A percentile compares a stretch with the other conserved stretches of the same genome.
Conservation (phyloP, 495 filamentous ascomycete species). For the Trichoderma parareesei region DNA sequence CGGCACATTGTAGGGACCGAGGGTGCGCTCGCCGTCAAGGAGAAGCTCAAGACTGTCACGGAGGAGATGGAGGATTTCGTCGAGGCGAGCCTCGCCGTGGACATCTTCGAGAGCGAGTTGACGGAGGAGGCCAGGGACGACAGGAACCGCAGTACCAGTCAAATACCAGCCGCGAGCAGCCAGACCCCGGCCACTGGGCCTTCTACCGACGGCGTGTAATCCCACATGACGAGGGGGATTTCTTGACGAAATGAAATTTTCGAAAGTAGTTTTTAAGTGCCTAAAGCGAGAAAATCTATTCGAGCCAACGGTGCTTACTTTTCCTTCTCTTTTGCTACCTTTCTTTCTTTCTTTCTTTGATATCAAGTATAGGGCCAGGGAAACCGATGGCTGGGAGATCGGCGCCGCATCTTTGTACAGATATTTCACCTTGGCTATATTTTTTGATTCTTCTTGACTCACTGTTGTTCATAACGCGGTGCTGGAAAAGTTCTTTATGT, state of each 20-base stretch:
- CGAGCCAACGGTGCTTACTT: too few relatives aligned
- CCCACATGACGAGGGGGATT: background rate
- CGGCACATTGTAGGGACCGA: slow-evolving; percentile 91
- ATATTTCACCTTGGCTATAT: too few relatives aligned
- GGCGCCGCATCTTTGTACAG: too few relatives aligned
- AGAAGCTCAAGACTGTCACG: slow-evolving; percentile 92
- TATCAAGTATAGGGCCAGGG: too few relatives aligned
- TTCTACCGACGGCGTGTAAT: background rate
- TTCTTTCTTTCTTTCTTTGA: too few relatives aligned
- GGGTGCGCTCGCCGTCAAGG: slow-evolving; percentile 79
- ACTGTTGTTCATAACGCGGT: too few relatives aligned
- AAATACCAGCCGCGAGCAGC: background rate
- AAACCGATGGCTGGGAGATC: too few relatives aligned
- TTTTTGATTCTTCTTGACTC: too few relatives aligned
- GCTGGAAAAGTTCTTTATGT: too few relatives aligned
- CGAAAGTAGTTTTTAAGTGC: background rate
- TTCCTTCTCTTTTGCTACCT: too few relatives aligned
- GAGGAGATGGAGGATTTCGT: slow-evolving; percentile 96
- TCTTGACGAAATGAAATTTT: background rate
- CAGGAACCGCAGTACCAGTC: slow-evolving; percentile 12
- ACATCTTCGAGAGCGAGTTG: slow-evolving; percentile 54
- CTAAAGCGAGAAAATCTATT: background rate
- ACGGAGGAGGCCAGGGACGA: slow-evolving; percentile 38
- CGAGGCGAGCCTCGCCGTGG: slow-evolving; percentile 75
- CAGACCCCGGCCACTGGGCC: background rate